phyloP scores from a whole-genome alignment of 208 protist genomes.

The Trichomonas tenax region DNA sequence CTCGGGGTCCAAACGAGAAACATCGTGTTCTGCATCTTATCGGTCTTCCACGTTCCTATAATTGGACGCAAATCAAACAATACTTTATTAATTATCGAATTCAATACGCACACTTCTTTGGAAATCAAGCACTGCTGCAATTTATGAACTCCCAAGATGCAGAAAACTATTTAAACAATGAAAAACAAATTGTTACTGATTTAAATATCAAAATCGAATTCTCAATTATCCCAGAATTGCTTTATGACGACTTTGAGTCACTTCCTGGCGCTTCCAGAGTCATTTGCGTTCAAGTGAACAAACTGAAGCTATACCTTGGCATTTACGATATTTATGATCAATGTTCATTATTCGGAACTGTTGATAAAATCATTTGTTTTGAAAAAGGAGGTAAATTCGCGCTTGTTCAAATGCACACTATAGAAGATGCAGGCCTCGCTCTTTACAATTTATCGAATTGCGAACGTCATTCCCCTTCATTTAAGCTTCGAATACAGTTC shows the following conservation, averaged over 20 bases:
- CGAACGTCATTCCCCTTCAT: not conserved
- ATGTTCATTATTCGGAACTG: not conserved
- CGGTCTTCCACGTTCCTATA: not conserved
- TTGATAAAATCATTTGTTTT: not conserved
- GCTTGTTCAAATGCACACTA: not conserved
- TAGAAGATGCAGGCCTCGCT: not conserved
- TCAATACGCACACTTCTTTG: not conserved
- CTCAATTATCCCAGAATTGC: not conserved
- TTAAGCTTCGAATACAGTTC: not conserved
- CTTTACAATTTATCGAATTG: not conserved
- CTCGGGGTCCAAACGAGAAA: not conserved
- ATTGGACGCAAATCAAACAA: not conserved
- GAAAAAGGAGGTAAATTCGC: not conserved
- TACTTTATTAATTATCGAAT: not conserved
- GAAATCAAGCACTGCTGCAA: not conserved
- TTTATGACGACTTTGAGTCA: not conserved
- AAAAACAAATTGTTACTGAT: not conserved
- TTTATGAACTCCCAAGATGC: not conserved
- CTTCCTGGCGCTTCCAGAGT: not conserved
- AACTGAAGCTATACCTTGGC: not conserved
- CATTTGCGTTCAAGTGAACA: not conserved
- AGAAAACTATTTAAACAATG: no score
- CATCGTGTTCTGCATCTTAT: not conserved
- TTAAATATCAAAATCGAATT: not conserved
- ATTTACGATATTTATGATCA: conserved; percentile 11